Conservation (phyloP, 352 stramenopile genomes). For the Globisporangium cystogenes region DNA sequence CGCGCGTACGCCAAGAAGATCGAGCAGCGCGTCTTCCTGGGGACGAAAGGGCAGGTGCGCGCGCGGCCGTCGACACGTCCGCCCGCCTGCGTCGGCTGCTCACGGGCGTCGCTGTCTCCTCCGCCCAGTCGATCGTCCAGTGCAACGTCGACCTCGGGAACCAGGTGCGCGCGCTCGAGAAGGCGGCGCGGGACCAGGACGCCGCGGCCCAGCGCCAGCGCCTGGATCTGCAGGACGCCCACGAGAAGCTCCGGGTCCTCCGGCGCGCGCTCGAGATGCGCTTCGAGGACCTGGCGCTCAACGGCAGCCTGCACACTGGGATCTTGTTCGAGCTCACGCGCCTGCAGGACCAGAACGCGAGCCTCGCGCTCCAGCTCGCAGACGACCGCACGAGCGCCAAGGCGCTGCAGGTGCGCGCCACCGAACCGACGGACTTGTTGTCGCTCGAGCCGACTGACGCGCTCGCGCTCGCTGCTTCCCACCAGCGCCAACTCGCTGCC, state of each 20-base stretch:
- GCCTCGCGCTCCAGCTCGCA: constrained; percentile 57
- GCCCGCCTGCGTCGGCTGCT: too few species aligned
- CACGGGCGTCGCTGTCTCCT: too few species aligned
- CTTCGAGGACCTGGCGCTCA: constrained; percentile 57
- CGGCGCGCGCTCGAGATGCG: constrained; percentile 64
- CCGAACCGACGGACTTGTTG: too few species aligned
- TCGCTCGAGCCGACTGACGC: not conserved
- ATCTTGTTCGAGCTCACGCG: constrained; percentile 72
- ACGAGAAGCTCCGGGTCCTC: constrained; percentile 59
- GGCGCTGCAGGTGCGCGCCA: constrained; percentile 14
- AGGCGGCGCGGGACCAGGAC: constrained; percentile 21
- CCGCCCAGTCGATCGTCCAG: constrained; percentile 43
- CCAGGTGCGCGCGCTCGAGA: constrained; percentile 35
- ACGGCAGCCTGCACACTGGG: constrained; percentile 67
- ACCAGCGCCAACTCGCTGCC: constrained; percentile 19
- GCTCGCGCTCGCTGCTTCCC: too few species aligned
- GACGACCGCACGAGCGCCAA: constrained; percentile 40
- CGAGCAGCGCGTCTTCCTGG: constrained; percentile 78
- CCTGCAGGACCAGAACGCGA: constrained; percentile 59
- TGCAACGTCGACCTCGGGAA: constrained; percentile 53
- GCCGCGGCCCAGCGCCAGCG: constrained; percentile 16
- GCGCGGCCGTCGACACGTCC: too few species aligned
- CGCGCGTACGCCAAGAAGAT: constrained; percentile 85
- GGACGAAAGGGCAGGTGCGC: constrained; percentile 46
- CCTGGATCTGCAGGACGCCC: constrained; percentile 29